phyloP scores from a whole-genome alignment of 108 stramenopile species.

The Pseudonitzschia multistriata region DNA sequence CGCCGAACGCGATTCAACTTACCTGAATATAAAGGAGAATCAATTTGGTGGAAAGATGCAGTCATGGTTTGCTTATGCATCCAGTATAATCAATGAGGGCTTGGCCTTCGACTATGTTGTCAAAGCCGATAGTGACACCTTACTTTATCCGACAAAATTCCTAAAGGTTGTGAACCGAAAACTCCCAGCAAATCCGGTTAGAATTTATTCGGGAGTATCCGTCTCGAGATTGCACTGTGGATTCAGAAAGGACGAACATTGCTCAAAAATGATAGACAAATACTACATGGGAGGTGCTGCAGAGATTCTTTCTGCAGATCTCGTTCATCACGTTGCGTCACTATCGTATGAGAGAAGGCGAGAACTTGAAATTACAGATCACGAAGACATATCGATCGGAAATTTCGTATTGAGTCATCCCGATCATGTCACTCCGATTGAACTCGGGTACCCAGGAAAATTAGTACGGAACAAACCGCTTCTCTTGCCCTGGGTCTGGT shows the following conservation, averaged over 20 bases:
- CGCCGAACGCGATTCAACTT: slow-evolving; percentile 17
- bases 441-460: background rate
- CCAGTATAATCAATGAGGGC: slow-evolving; percentile 18
- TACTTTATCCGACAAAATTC: slow-evolving; percentile 20
- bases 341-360: background rate
- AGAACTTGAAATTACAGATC: background rate
- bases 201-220: slow-evolving; percentile 9
- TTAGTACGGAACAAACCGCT: background rate
- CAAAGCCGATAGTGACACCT: slow-evolving; percentile 27
- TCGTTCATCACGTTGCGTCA: slow-evolving; percentile 12
- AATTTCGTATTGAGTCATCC: slow-evolving; percentile 31
- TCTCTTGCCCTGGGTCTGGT: background rate
- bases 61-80: slow-evolving; percentile 38
- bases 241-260: slow-evolving; percentile 7
- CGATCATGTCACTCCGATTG: slow-evolving; percentile 1
- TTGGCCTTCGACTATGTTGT: slow-evolving; percentile 29
- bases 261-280: slow-evolving; percentile 2
- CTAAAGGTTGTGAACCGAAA: background rate
- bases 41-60: slow-evolving; percentile 20
- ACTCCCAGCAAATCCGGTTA: slow-evolving; percentile 5
- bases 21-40: slow-evolving; percentile 22
- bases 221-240: slow-evolving; percentile 14
- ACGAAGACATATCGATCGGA: slow-evolving; percentile 34
- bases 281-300: slow-evolving; percentile 19
- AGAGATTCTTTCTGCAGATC: slow-evolving; percentile 14